Conservation (phyloP, 495 filamentous ascomycete species). For the Daldinia decipiens region DNA sequence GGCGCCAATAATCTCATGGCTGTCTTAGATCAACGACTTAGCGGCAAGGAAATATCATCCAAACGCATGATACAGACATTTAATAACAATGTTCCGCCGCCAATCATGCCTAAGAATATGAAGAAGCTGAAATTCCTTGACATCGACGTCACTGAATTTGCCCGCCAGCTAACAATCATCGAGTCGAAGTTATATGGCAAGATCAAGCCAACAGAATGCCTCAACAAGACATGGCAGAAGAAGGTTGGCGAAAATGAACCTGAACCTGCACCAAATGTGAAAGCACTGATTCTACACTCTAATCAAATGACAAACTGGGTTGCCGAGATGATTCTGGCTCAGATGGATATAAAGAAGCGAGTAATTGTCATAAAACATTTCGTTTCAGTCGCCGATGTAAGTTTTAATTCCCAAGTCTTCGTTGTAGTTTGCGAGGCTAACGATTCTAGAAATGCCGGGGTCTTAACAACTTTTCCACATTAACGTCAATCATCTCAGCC, state of each 20-base stretch:
- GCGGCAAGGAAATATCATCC: slow-evolving; percentile 85
- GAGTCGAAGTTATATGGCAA: slow-evolving; percentile 95
- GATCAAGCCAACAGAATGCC: slow-evolving; percentile 92
- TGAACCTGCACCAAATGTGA: slow-evolving; percentile 93
- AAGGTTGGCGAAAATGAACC: slow-evolving; percentile 83
- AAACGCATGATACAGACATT: slow-evolving; percentile 89
- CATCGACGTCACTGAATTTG: slow-evolving; percentile 95
- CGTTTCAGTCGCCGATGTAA: slow-evolving; percentile 92
- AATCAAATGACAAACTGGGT: slow-evolving; percentile 99
- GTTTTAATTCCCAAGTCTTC: slow-evolving; percentile 41
- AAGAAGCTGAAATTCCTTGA: slow-evolving; percentile 99
- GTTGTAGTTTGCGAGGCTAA: slow-evolving; percentile 32
- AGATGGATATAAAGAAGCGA: slow-evolving; percentile 91
- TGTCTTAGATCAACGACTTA: slow-evolving; percentile 85
- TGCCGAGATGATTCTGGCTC: slow-evolving; percentile 98
- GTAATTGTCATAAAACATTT: slow-evolving; percentile 99
- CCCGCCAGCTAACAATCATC: slow-evolving; percentile 94
- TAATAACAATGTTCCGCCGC: slow-evolving; percentile 78
- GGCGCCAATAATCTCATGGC: slow-evolving; percentile 83
- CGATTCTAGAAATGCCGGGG: slow-evolving; percentile 82
- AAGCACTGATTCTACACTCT: slow-evolving; percentile 94
- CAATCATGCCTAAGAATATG: slow-evolving; percentile 98
- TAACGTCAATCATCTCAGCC: slow-evolving; percentile 98
- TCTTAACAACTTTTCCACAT: slow-evolving; percentile 95
- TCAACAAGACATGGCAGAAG: slow-evolving; percentile 99